A percentile compares a stretch with the other conserved stretches of the same genome.
Conservation (phyloP, 805 yeast genomes). For the Nakazawaea laoshanensis region DNA sequence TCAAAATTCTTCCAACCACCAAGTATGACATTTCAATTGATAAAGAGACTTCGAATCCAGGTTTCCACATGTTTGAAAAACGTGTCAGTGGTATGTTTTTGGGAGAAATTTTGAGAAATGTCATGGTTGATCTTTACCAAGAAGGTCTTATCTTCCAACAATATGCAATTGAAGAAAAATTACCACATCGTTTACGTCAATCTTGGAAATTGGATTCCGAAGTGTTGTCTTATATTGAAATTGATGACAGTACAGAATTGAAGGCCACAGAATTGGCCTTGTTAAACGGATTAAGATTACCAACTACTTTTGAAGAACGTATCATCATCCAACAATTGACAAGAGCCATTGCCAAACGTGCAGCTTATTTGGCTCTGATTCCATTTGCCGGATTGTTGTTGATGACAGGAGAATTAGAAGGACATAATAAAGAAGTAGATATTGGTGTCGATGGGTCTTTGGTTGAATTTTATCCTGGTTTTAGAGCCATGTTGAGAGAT, state of each 20-base stretch:
- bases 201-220: slow-evolving; percentile 79
- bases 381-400: slow-evolving; percentile 78
- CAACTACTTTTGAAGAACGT: slow-evolving; percentile 68
- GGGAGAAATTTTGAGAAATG: slow-evolving; percentile 80
- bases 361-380: slow-evolving; percentile 85
- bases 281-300: slow-evolving; percentile 57
- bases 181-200: slow-evolving; percentile 58
- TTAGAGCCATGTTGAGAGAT: slow-evolving; percentile 69
- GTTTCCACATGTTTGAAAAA: slow-evolving; percentile 88
- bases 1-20: slow-evolving; percentile 68
- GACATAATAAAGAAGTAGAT: slow-evolving; percentile 69
- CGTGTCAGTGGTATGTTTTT: slow-evolving; percentile 88
- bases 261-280: slow-evolving; percentile 62
- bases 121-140: slow-evolving; percentile 59
- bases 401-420: slow-evolving; percentile 59
- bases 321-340: slow-evolving; percentile 63
- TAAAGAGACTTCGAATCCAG: slow-evolving; percentile 66
- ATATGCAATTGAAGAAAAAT: slow-evolving; percentile 30
- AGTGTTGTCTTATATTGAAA: slow-evolving; percentile 78
- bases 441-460: slow-evolving; percentile 96
- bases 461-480: slow-evolving; percentile 89
- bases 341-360: slow-evolving; percentile 73
- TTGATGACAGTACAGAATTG: slow-evolving; percentile 71
- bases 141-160: slow-evolving; percentile 52
- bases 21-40: slow-evolving; percentile 71